These are phyloP conservation scores for Suhomyces guaymorum DNA, from an alignment of 1,139 yeast genomes.

Conservation along the genomic window DNA sequence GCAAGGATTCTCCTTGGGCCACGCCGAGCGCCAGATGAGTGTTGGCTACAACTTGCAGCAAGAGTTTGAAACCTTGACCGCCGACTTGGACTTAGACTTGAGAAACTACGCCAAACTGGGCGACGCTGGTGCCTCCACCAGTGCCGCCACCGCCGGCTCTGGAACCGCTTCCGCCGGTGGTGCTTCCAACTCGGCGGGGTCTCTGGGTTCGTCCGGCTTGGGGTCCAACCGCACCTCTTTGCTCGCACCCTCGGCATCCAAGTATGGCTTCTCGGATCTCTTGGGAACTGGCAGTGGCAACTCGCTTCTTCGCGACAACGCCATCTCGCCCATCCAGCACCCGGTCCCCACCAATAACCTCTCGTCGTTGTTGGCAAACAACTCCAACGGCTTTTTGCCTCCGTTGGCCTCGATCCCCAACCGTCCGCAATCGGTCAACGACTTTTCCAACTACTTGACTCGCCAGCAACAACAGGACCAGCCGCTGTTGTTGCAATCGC, in stretches of 20 bases:
- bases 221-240: conserved; percentile 13
- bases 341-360: conserved; percentile 15
- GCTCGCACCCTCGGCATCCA: conserved; percentile 27
- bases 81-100: conserved; percentile 50
- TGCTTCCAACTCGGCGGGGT: not conserved
- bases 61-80: conserved; percentile 49
- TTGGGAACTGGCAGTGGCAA: conserved; percentile 15
- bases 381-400: conserved; percentile 16
- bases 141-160: conserved; percentile 28
- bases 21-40: conserved; percentile 39
- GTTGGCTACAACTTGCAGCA: conserved; percentile 49
- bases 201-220: not conserved
- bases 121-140: too few species aligned
- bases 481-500: conserved; percentile 16
- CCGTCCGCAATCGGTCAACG: conserved; percentile 49
- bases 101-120: conserved; percentile 7
- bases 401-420: conserved; percentile 34
- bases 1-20: conserved; percentile 12
- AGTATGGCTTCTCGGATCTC: conserved; percentile 23
- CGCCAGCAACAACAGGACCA: conserved; percentile 23
- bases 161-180: conserved; percentile 22
- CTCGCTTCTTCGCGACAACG: conserved; percentile 24
- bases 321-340: conserved; percentile 25
- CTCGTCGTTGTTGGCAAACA: conserved; percentile 15
- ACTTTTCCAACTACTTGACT: conserved; percentile 34